phyloP scores from a whole-genome alignment of 2,329 filamentous ascomycete species.

The Aspergillus hiratsukae region DNA sequence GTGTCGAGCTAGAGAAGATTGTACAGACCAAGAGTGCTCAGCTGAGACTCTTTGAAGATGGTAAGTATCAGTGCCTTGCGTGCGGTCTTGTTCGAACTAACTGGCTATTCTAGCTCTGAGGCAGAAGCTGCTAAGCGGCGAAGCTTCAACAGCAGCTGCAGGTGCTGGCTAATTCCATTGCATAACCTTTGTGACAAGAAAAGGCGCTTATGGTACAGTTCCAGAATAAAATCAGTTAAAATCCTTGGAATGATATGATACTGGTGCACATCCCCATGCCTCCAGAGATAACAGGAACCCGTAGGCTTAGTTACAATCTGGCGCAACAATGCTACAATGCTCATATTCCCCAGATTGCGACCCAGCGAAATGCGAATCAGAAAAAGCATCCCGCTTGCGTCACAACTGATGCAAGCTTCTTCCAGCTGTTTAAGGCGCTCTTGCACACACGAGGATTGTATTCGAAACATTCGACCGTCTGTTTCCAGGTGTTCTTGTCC shows the following conservation, averaged over 20 bases:
- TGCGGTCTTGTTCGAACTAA: constrained; percentile 14
- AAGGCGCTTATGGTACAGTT: not conserved
- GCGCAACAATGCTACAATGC: constrained; percentile 70
- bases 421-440: constrained; percentile 68
- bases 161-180: constrained; percentile 17
- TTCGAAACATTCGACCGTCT: constrained; percentile 58
- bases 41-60: constrained; percentile 82
- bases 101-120: constrained; percentile 40
- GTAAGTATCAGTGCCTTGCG: constrained; percentile 42
- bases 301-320: not conserved
- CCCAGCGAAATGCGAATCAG: constrained; percentile 75
- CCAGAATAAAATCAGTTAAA: not conserved
- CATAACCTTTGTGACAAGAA: not conserved
- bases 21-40: constrained; percentile 76
- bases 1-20: constrained; percentile 65
- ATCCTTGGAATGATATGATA: not conserved
- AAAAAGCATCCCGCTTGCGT: constrained; percentile 73
- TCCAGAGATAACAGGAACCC: not conserved
- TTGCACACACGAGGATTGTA: constrained; percentile 65
- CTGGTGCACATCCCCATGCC: not conserved
- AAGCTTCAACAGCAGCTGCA: constrained; percentile 31
- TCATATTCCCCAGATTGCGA: constrained; percentile 80
- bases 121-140: constrained; percentile 48
- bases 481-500: constrained; percentile 77
- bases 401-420: constrained; percentile 64